Evolutionary conservation across 1,139 yeast genomes (phyloP).

Genomic region (Zygoascus sp.): DNA sequence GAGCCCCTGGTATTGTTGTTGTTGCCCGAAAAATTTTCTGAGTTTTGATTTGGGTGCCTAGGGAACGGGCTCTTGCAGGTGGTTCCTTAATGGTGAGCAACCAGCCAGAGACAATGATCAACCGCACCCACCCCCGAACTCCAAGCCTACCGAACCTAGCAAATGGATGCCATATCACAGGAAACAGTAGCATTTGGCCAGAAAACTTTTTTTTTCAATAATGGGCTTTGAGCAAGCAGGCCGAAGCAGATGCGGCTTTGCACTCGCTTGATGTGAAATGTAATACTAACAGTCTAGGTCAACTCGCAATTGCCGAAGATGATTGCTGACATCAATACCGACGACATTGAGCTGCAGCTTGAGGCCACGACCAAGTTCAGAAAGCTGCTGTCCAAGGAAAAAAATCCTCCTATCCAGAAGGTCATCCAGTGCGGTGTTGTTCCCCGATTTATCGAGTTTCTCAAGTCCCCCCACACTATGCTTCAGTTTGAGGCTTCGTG

Average conservation of each 20-base stretch:
- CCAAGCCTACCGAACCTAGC: no score
- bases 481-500: constrained; percentile 97
- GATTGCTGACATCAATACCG: constrained; percentile 76
- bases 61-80: not conserved
- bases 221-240: no score
- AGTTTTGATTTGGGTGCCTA: constrained; percentile 5
- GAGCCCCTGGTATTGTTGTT: constrained; percentile 1
- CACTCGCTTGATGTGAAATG: no score
- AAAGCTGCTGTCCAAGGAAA: constrained; percentile 89
- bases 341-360: constrained; percentile 74
- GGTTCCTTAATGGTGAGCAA: not conserved
- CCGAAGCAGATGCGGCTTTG: no score
- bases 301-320: constrained; percentile 78
- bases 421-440: constrained; percentile 93
- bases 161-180: no score
- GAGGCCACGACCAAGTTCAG: constrained; percentile 90
- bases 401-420: constrained; percentile 94
- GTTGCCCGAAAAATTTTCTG: constrained; percentile 3
- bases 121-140: no score
- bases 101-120: no score
- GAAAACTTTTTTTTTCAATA: no score
- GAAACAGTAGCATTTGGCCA: no score
- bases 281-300: constrained; percentile 23
- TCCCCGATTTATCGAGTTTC: constrained; percentile 81
- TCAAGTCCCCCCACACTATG: constrained; percentile 73